Conservation (phyloP, 805 yeast species). For the Wickerhamomyces queroliae region DNA sequence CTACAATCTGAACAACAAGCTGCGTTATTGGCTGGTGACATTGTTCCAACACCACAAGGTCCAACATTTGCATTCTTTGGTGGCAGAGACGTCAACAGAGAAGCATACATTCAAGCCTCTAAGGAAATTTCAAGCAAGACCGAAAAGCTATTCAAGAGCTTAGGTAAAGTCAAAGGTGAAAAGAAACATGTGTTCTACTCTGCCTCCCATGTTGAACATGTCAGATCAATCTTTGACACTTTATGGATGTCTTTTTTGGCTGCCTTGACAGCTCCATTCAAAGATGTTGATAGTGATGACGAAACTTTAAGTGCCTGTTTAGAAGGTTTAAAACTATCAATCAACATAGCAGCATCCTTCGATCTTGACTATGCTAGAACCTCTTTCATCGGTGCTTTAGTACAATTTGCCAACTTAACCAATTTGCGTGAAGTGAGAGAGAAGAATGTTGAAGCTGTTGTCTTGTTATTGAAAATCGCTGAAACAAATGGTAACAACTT, state of each 20-base stretch:
- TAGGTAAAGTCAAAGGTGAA: constrained; percentile 44
- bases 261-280: constrained; percentile 89
- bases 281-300: constrained; percentile 75
- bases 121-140: constrained; percentile 87
- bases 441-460: constrained; percentile 79
- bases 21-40: constrained; percentile 69
- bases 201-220: constrained; percentile 86
- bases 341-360: constrained; percentile 78
- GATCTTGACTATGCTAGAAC: constrained; percentile 80
- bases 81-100: constrained; percentile 64
- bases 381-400: constrained; percentile 84
- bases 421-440: constrained; percentile 70
- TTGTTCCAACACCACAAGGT: constrained; percentile 27
- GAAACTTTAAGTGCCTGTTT: constrained; percentile 65
- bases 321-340: constrained; percentile 81
- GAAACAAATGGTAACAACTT: constrained; percentile 73
- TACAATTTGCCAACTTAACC: constrained; percentile 78
- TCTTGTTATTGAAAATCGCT: constrained; percentile 69
- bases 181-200: constrained; percentile 54
- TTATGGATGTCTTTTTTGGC: constrained; percentile 97
- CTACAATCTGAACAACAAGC: constrained; percentile 91
- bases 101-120: constrained; percentile 89
- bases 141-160: constrained; percentile 68
- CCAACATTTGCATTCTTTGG: constrained; percentile 56
- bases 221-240: constrained; percentile 87